phyloP scores from a whole-genome alignment of 2,329 filamentous ascomycete species.

The Aspergillus intermedius region DNA sequence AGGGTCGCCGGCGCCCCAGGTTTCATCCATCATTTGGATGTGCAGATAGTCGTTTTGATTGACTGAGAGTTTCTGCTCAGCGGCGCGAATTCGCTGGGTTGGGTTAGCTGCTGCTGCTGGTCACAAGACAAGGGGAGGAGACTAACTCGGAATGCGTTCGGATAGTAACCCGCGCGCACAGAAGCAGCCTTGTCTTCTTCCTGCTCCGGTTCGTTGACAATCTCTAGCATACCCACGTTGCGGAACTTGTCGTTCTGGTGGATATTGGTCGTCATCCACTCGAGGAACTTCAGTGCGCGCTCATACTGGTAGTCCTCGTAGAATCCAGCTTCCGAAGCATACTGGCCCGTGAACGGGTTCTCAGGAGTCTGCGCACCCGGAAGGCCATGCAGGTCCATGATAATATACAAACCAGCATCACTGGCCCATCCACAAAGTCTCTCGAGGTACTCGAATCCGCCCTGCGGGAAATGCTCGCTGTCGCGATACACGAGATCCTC shows the following conservation, averaged over 20 bases:
- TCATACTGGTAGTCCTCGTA: slow-evolving; percentile 53
- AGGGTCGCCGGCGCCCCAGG: slow-evolving; percentile 54
- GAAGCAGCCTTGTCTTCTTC: slow-evolving; percentile 26
- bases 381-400: slow-evolving; percentile 49
- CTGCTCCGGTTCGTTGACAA: slow-evolving; percentile 53
- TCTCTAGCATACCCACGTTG: slow-evolving; percentile 54
- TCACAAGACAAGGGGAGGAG: background rate
- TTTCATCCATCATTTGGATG: slow-evolving; percentile 48
- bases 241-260: slow-evolving; percentile 44
- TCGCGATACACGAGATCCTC: slow-evolving; percentile 43
- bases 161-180: slow-evolving; percentile 44
- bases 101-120: background rate
- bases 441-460: slow-evolving; percentile 43
- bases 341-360: slow-evolving; percentile 46
- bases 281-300: slow-evolving; percentile 50
- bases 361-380: slow-evolving; percentile 44
- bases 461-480: slow-evolving; percentile 48
- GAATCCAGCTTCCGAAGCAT: slow-evolving; percentile 44
- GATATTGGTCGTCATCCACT: slow-evolving; percentile 49
- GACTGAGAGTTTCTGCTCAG: slow-evolving; percentile 43
- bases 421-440: slow-evolving; percentile 44
- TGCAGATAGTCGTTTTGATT: slow-evolving; percentile 43
- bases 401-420: slow-evolving; percentile 47
- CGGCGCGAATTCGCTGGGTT: slow-evolving; percentile 40
- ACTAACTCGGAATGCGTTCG: slow-evolving; percentile 37